Evolutionary conservation across 768 basidiomycete genomes (phyloP).

Genomic region (Clitopilus passeckerianus): DNA sequence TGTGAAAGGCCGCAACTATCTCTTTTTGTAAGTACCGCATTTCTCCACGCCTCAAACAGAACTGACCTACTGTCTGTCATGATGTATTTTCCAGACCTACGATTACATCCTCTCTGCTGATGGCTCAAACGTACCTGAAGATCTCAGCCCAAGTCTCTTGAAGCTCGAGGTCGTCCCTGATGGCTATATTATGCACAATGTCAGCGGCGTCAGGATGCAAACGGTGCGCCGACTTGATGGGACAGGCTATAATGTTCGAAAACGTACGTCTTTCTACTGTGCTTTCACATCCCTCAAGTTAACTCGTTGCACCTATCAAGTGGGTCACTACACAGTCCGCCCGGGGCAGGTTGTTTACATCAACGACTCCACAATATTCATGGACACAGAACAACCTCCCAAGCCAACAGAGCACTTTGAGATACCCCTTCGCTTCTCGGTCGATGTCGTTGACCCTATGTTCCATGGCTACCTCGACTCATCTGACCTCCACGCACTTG

Average conservation of each 20-base stretch:
- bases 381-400: conserved; percentile 20
- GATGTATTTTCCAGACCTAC: conserved; percentile 50
- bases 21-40: conserved; percentile 50
- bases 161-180: conserved; percentile 61
- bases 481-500: conserved; percentile 37
- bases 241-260: conserved; percentile 82
- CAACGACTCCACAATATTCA: conserved; percentile 55
- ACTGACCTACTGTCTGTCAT: neutral
- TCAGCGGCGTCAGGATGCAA: conserved; percentile 73
- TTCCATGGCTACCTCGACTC: conserved; percentile 29
- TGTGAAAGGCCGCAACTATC: conserved; percentile 69
- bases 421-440: conserved; percentile 55
- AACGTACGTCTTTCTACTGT: conserved; percentile 44
- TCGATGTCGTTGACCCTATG: conserved; percentile 44
- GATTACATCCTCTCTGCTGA: conserved; percentile 74
- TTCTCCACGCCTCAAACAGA: neutral
- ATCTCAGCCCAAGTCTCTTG: conserved; percentile 58
- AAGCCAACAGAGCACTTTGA: conserved; percentile 30
- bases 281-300: conserved; percentile 1
- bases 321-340: conserved; percentile 77
- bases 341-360: conserved; percentile 81
- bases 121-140: conserved; percentile 54
- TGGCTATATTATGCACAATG: conserved; percentile 74
- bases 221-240: conserved; percentile 79
- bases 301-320: conserved; percentile 28